Evolutionary conservation across 2,329 filamentous ascomycete species (phyloP).

Genomic region (Exophiala phaeomuriformis): DNA sequence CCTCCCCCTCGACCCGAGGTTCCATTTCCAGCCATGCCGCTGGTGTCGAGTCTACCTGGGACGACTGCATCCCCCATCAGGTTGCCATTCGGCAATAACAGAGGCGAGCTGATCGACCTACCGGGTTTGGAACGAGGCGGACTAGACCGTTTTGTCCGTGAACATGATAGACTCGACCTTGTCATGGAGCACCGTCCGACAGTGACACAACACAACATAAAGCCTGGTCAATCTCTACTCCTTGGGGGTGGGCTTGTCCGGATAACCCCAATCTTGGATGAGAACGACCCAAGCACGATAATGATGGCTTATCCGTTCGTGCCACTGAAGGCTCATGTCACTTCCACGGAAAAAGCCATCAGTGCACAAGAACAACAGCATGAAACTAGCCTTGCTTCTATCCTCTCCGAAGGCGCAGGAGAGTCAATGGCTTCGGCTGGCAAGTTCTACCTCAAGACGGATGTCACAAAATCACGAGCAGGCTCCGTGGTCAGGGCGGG

Average conservation of each 20-base stretch:
- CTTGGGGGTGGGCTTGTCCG: slow-evolving; percentile 80
- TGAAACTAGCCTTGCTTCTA: slow-evolving; percentile 55
- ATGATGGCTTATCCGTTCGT: slow-evolving; percentile 84
- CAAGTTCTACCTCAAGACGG: slow-evolving; percentile 64
- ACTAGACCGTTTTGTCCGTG: slow-evolving; percentile 62
- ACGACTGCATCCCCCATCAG: slow-evolving; percentile 94
- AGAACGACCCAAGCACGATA: slow-evolving; percentile 31
- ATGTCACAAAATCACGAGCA: slow-evolving; percentile 73
- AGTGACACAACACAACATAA: slow-evolving; percentile 66
- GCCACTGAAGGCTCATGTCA: slow-evolving; percentile 67
- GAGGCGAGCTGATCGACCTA: slow-evolving; percentile 86
- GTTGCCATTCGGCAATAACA: slow-evolving; percentile 72
- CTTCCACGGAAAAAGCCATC: slow-evolving; percentile 70
- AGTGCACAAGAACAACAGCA: slow-evolving; percentile 61
- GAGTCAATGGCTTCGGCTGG: slow-evolving; percentile 63
- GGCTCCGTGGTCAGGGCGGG: slow-evolving; percentile 66
- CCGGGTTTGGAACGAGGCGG: slow-evolving; percentile 73
- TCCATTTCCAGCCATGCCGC: slow-evolving; percentile 73
- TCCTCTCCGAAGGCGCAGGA: slow-evolving; percentile 34
- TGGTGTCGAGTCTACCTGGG: slow-evolving; percentile 79
- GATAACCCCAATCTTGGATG: slow-evolving; percentile 59
- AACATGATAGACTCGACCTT: slow-evolving; percentile 58
- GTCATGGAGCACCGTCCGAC: slow-evolving; percentile 72
- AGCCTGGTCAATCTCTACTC: slow-evolving; percentile 69
- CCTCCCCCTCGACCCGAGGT: slow-evolving; percentile 68